Base-by-base conservation (phyloP, 768 basidiomycete genomes). In the Kwoniella sp. region DNA sequence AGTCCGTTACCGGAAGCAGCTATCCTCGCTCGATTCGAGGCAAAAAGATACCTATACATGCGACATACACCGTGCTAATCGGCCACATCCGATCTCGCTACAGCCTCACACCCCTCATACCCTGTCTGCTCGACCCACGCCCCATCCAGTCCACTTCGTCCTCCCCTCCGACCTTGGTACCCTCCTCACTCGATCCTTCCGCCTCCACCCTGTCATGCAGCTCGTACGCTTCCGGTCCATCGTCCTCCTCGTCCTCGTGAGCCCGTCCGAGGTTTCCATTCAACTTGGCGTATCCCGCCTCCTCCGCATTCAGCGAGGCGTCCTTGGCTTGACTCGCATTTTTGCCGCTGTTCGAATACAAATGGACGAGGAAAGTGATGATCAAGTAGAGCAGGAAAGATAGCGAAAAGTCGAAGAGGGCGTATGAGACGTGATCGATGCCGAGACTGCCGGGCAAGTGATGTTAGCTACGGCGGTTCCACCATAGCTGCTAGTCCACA, bases 371-470 rank as follows among this genome's bases (percentile, higher is more conserved):
- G 65, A 80, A 79, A 22, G 85, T 77, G 43, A 85, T 82, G 63
- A 86, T 79, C 5, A 84, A 78, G 73, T 92, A 91, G 23, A 91
- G 65, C 32, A 87, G 55, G 78, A 92, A 91, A 0, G 87, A 82
- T 39, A 85, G 77, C 64, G 85, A 86, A 54, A 63, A 67, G 29
- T 54, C 84, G 67, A 87, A 85, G 15, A 91, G 79, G 31, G 86
- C 79, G 64, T 92, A 93, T 0, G 90, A 90, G 52, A 91, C 89
- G 64, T 90, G 88, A 70, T 93, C 91, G 83, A 93, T 88, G 36
- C 81, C 85, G 17, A 76, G 53, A 29, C 65, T 68, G 33, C 1
- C 10, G 26, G 17, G 27, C 6, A 5, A 17, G 29, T 10, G 7
- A 11, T 36, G 33, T 47, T 22, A 47, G 46, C 8, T 33, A 34